Conservation (phyloP, 2,329 filamentous ascomycete genomes). For the Anisogramma anomala region DNA sequence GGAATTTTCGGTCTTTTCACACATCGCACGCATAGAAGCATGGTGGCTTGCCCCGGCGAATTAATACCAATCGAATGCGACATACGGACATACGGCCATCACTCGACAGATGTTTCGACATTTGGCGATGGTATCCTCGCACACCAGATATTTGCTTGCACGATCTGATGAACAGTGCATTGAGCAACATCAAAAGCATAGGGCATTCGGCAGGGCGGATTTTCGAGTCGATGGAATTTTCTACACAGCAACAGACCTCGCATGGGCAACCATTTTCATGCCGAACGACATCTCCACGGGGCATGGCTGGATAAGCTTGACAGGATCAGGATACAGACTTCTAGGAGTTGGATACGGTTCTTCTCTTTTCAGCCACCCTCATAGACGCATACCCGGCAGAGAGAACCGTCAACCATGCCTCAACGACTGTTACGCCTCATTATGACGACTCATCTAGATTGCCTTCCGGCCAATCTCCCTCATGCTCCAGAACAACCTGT, state of each 20-base stretch:
- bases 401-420: constrained; percentile 12
- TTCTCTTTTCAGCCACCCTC: constrained; percentile 9
- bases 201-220: constrained; percentile 3
- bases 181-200: constrained; percentile 1
- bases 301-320: constrained; percentile 14
- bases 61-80: constrained; percentile 10
- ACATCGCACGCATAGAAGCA: constrained; percentile 6
- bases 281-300: constrained; percentile 14
- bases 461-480: constrained; percentile 13
- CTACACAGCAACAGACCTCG: constrained; percentile 13
- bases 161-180: constrained; percentile 13
- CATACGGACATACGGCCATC: constrained; percentile 10
- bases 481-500: constrained; percentile 8
- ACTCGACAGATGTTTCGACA: constrained; percentile 8
- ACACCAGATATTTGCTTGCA: constrained; percentile 8
- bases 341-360: constrained; percentile 6
- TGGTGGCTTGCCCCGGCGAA: background rate
- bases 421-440: constrained; percentile 15
- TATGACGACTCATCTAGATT: constrained; percentile 15
- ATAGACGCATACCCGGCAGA: constrained; percentile 11
- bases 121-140: too few relatives aligned
- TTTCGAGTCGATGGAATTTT: constrained; percentile 10
- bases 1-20: background rate
- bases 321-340: constrained; percentile 12
- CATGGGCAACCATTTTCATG: constrained; percentile 16